phyloP scores from a whole-genome alignment of 1,139 yeast genomes.

The Scheffersomyces lignicola region DNA sequence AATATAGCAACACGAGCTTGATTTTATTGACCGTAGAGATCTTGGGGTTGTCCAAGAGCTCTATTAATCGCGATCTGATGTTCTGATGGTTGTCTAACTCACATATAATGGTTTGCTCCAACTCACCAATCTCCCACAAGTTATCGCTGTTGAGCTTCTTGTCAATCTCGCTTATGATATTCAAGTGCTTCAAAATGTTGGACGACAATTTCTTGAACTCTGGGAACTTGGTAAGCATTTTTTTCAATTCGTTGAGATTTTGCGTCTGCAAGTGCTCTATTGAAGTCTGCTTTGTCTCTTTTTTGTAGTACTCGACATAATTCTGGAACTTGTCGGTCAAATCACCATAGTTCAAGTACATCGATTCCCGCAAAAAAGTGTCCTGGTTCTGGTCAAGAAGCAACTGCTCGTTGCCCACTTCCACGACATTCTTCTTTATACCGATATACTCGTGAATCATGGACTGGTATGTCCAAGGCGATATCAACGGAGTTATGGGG shows the following conservation, averaged over 20 bases:
- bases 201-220: slow-evolving; percentile 86
- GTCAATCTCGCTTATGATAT: slow-evolving; percentile 83
- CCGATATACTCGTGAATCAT: slow-evolving; percentile 94
- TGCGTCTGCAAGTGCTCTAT: slow-evolving; percentile 58
- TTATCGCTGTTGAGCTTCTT: slow-evolving; percentile 58
- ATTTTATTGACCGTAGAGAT: slow-evolving; percentile 35
- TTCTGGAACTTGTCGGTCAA: slow-evolving; percentile 84
- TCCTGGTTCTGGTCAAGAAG: slow-evolving; percentile 54
- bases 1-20: slow-evolving; percentile 67
- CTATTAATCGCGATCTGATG: slow-evolving; percentile 26
- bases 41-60: slow-evolving; percentile 24
- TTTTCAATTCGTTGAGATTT: slow-evolving; percentile 84
- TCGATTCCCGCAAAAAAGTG: slow-evolving; percentile 70
- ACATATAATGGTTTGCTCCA: slow-evolving; percentile 83
- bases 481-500: slow-evolving; percentile 86
- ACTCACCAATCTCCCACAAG: slow-evolving; percentile 84
- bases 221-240: slow-evolving; percentile 88
- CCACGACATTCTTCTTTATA: slow-evolving; percentile 77
- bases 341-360: slow-evolving; percentile 93
- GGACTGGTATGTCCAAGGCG: slow-evolving; percentile 98
- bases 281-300: slow-evolving; percentile 69
- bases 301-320: slow-evolving; percentile 80
- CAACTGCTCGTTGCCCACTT: slow-evolving; percentile 40
- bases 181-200: slow-evolving; percentile 91
- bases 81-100: slow-evolving; percentile 42